Percentiles rank a stretch among this genome's conserved stretches.
Evolutionary conservation across 225 moss, liverwort and hornwort species (phyloP).

Genomic region (Bryum argenteum): DNA sequence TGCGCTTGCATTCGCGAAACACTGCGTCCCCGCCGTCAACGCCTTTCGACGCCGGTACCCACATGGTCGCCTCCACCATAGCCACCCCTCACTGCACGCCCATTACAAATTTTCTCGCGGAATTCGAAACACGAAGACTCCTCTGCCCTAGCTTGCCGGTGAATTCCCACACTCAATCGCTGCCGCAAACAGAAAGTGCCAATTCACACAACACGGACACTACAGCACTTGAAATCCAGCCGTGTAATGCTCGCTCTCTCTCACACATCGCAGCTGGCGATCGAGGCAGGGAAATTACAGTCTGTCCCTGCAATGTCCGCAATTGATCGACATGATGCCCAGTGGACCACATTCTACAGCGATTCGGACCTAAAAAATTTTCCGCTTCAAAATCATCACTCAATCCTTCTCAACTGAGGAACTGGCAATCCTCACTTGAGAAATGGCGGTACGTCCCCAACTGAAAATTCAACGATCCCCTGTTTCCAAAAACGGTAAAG

Average conservation of each 20-base stretch:
- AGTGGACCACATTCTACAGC: background rate
- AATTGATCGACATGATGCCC: background rate
- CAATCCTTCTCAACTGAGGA: background rate
- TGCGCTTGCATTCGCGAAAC: constrained; percentile 34
- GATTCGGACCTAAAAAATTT: background rate
- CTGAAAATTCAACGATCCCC: background rate
- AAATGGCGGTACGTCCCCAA: background rate
- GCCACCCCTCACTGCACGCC: background rate
- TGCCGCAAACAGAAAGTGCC: background rate
- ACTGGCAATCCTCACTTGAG: background rate
- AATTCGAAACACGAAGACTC: too few relatives aligned
- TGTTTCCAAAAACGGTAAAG: background rate
- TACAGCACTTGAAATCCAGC: background rate
- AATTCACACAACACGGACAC: constrained; percentile 20
- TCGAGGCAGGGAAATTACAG: constrained; percentile 1
- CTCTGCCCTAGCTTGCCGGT: background rate
- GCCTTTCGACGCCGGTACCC: constrained; percentile 37
- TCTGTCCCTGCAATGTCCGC: background rate
- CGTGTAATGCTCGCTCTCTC: background rate
- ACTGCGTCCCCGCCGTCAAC: constrained; percentile 22
- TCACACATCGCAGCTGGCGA: background rate
- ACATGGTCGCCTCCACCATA: constrained; percentile 40
- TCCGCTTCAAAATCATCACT: constrained; percentile 3
- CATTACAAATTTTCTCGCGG: too few relatives aligned
- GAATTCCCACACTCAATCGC: background rate